These are phyloP conservation scores for Tetracentron sinense DNA, from an alignment of 164 flowering plant genomes.

Conservation along the genomic window DNA sequence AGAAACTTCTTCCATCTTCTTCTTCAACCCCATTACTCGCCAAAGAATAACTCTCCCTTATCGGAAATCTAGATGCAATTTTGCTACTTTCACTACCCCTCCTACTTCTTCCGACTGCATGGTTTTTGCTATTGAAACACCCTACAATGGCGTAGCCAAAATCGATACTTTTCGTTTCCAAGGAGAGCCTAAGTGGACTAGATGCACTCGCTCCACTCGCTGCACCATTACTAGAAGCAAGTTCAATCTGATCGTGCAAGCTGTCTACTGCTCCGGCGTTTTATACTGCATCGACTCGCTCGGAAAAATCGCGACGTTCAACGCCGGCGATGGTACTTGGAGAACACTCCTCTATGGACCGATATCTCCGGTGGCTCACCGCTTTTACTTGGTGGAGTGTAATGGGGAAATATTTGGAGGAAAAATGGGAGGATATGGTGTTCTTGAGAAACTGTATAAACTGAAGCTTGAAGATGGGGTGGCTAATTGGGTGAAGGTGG, in stretches of 20 bases:
- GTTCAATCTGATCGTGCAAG: background rate
- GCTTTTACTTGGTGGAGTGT: slow-evolving; percentile 5
- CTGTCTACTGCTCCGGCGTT: background rate
- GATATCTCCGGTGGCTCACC: background rate
- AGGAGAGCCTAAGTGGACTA: background rate
- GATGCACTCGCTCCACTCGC: background rate
- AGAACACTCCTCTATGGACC: background rate
- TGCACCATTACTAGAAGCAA: background rate
- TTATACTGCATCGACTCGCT: slow-evolving; percentile 8
- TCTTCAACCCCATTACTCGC: slow-evolving; percentile 10
- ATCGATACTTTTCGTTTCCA: background rate
- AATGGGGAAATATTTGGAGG: slow-evolving; percentile 7
- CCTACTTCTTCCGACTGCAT: slow-evolving; percentile 9
- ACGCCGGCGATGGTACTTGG: background rate
- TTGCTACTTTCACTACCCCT: slow-evolving; percentile 8
- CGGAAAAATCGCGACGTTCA: slow-evolving; percentile 4
- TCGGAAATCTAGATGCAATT: background rate
- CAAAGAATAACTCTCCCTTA: slow-evolving; percentile 7
- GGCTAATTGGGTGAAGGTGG: background rate
- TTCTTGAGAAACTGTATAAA: background rate
- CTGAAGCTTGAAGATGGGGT: background rate
- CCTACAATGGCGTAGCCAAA: background rate
- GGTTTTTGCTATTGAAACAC: background rate
- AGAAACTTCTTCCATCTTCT: slow-evolving; percentile 1
- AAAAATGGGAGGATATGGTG: background rate